These are phyloP conservation scores for Vanderwaltozyma yarrowii DNA, from an alignment of 805 yeast species.

Conservation along the genomic window DNA sequence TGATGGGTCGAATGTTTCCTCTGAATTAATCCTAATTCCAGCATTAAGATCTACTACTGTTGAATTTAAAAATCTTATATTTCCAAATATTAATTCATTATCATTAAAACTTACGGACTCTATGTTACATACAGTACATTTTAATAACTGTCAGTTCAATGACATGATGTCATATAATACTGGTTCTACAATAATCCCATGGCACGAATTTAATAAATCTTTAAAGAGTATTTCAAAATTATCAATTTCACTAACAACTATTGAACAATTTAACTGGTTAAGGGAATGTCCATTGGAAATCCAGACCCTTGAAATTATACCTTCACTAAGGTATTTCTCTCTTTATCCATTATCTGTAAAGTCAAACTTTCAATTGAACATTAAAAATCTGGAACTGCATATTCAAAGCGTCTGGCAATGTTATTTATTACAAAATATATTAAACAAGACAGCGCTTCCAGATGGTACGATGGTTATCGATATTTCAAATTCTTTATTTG, in stretches of 20 bases:
- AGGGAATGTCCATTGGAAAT: conserved; percentile 9
- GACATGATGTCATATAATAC: conserved; percentile 6
- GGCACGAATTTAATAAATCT: conserved; percentile 10
- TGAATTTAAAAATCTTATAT: conserved; percentile 9
- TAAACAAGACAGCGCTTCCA: conserved; percentile 5
- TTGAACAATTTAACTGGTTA: conserved; percentile 17
- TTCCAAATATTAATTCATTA: conserved; percentile 11
- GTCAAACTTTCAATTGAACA: background rate
- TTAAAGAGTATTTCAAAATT: conserved; percentile 3
- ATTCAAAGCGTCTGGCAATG: conserved; percentile 13
- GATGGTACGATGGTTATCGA: conserved; percentile 5
- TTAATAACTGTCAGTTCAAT: conserved; percentile 14
- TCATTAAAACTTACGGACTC: conserved; percentile 4
- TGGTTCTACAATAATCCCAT: conserved; percentile 12
- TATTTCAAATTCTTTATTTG: conserved; percentile 3
- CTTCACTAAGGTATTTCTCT: background rate
- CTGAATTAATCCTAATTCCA: conserved; percentile 9
- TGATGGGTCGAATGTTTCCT: conserved; percentile 12
- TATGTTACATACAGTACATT: conserved; percentile 6
- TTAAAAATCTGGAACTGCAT: conserved; percentile 3
- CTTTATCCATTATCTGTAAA: background rate
- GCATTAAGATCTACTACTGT: conserved; percentile 12
- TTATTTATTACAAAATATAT: conserved; percentile 6
- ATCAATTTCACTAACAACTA: conserved; percentile 7
- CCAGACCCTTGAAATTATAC: conserved; percentile 1